phyloP scores from a whole-genome alignment of 2,329 filamentous ascomycete genomes.

The Aspergillus sp. region DNA sequence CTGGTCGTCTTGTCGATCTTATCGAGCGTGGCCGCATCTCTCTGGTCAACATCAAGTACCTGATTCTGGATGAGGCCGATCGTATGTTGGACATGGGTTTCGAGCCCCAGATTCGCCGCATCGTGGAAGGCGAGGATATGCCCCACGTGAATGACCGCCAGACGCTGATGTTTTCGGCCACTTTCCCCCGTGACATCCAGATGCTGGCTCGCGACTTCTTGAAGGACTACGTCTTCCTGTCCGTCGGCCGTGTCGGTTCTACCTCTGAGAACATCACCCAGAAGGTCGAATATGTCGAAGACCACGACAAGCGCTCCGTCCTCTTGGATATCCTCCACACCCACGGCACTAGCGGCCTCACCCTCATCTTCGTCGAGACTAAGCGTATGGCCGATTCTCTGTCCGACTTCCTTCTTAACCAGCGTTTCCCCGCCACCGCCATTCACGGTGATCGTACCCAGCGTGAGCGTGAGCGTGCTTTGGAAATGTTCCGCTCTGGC shows the following conservation, averaged over 20 bases:
- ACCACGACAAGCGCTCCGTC: constrained; percentile 95
- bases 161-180: constrained; percentile 99
- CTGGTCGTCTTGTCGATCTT: constrained; percentile 94
- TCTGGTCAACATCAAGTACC: constrained; percentile 97
- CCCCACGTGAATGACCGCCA: constrained; percentile 78
- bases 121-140: constrained; percentile 99
- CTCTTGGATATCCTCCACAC: constrained; percentile 97
- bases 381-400: constrained; percentile 99
- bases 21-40: constrained; percentile 99
- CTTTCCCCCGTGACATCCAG: constrained; percentile 98
- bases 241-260: constrained; percentile 95
- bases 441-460: constrained; percentile 99
- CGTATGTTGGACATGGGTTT: constrained; percentile 99
- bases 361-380: constrained; percentile 97
- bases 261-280: constrained; percentile 99
- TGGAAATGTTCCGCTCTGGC: constrained; percentile 96
- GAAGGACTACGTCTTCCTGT: constrained; percentile 99
- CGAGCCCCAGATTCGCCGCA: constrained; percentile 98
- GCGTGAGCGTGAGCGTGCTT: constrained; percentile 94
- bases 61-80: constrained; percentile 98
- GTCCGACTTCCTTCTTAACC: constrained; percentile 97
- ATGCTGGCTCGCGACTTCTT: constrained; percentile 98
- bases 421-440: constrained; percentile 95
- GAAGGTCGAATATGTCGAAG: constrained; percentile 97
- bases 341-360: constrained; percentile 77